Percentiles rank a stretch among this genome's conserved stretches.
Conservation (phyloP, 495 filamentous ascomycete genomes). For the Trichoderma asperelloides region DNA sequence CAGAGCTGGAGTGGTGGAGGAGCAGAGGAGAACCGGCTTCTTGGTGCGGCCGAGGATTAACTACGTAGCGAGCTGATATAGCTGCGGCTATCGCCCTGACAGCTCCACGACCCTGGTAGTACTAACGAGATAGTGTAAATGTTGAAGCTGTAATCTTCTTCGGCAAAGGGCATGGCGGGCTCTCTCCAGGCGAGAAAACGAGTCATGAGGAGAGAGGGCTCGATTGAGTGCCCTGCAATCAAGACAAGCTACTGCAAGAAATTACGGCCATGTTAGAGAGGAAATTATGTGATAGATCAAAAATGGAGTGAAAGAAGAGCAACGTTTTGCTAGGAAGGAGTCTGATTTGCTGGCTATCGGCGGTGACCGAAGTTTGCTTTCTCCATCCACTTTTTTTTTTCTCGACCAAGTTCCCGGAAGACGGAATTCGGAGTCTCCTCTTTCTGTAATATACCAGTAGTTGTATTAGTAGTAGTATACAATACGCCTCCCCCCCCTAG, state of each 20-base stretch:
- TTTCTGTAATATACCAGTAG: too few relatives aligned
- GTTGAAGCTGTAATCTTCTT: not conserved
- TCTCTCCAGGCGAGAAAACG: not conserved
- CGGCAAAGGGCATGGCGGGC: too few relatives aligned
- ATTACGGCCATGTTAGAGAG: not conserved
- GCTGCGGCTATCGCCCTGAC: not conserved
- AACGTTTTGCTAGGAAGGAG: not conserved
- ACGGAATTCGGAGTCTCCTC: not conserved
- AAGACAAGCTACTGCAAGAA: slow-evolving; percentile 6
- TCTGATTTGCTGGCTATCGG: not conserved
- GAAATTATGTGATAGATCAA: not conserved
- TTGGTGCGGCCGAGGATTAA: not conserved
- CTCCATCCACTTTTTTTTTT: not conserved
- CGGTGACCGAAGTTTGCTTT: too few relatives aligned
- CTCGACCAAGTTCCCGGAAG: not conserved
- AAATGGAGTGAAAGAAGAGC: not conserved
- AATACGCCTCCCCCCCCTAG: too few relatives aligned
- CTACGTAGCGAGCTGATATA: not conserved
- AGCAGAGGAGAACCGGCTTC: not conserved
- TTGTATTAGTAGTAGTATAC: too few relatives aligned
- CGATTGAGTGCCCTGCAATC: not conserved
- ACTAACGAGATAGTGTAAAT: too few relatives aligned
- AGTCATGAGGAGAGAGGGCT: not conserved
- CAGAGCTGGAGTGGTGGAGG: not conserved
- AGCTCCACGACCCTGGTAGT: not conserved